Base-by-base conservation (phyloP, 805 yeast species). In the Yarrowia sp. region DNA sequence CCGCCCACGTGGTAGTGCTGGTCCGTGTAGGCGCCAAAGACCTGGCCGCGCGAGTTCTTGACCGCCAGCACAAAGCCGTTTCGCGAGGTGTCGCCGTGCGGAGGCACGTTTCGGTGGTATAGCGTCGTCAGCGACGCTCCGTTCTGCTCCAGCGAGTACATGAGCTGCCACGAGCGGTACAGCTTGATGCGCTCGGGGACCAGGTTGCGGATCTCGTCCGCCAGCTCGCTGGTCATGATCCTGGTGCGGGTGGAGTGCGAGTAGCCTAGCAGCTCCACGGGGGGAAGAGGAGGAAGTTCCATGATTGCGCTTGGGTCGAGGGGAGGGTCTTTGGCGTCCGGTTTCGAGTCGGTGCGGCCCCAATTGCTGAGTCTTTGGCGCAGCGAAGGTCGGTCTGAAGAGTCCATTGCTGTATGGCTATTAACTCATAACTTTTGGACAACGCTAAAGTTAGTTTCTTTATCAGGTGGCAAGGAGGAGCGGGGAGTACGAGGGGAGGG, bases 81-180 rank as follows among this genome's bases (percentile, higher is more conserved):
- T 61, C 81, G 75, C 59, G 77, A 78, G 19, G 58, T 36, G n/a
- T 47, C 32, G 22, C 29, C 46, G 18, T 36, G 24, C 76, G 80
- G 63, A 78, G 71, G 59, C 56, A 61, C 32, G 67, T 68, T 63
- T 64, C 41, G 56, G 46, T 61, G 53, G 55, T 92, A 93, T 16
- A 94, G 73, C 0, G 98, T 91, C 63, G 81, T 84, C 61, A 93
- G 72, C 0, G 97, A 88, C 0, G 96, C 86, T 0, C 99, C 99
- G 71, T 91, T 89, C 72, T 90, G 97, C 67, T 92, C 97, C 64
- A 90, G 74, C n/a, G 94, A 86, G 71, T 92, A 93, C 2, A 85
- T 72, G 55, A 94, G 73, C 6, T 80, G 73, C 99, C 98, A 94
- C 6, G 81, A 80, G 36, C 87, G 85, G 64, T 83, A 83, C 22